phyloP scores from a whole-genome alignment of 495 filamentous ascomycete genomes.

The Viridothelium virens region DNA sequence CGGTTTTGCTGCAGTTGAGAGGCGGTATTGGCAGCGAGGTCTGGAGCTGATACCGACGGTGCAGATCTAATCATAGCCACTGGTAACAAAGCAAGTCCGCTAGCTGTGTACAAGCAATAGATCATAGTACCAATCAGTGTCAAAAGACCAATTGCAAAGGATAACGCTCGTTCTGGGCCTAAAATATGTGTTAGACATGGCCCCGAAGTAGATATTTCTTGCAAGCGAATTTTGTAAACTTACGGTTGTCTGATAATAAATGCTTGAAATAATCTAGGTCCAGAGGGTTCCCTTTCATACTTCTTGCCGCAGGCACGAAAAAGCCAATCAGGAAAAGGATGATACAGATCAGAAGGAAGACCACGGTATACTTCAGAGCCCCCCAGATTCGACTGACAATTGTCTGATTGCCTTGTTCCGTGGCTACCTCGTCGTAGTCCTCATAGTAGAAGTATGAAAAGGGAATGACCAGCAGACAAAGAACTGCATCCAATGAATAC shows the following conservation, averaged over 20 bases:
- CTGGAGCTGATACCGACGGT: conserved; percentile 69
- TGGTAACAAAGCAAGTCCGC: conserved; percentile 82
- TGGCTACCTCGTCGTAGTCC: conserved; percentile 82
- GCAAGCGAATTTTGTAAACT: conserved; percentile 26
- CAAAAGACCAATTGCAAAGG: conserved; percentile 77
- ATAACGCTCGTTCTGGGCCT: conserved; percentile 86
- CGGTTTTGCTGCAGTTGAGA: conserved; percentile 75
- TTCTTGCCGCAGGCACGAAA: conserved; percentile 68
- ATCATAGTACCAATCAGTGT: conserved; percentile 76
- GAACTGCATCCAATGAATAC: conserved; percentile 83
- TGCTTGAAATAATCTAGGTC: conserved; percentile 88
- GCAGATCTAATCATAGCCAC: conserved; percentile 84
- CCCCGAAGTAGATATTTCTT: conserved; percentile 9
- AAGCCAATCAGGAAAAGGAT: conserved; percentile 88
- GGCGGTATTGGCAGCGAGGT: conserved; percentile 63
- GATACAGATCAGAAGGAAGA: conserved; percentile 68
- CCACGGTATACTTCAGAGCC: conserved; percentile 83
- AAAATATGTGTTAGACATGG: conserved; percentile 21
- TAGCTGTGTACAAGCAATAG: conserved; percentile 80
- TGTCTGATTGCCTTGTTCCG: conserved; percentile 67
- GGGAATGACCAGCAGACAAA: conserved; percentile 84
- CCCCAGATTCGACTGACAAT: conserved; percentile 62
- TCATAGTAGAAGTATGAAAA: conserved; percentile 99
- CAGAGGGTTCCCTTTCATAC: conserved; percentile 45
- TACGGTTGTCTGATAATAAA: conserved; percentile 73